Evolutionary conservation across 2,329 filamentous ascomycete genomes (phyloP).

Genomic region (Sporothrix brunneoviolacea): DNA sequence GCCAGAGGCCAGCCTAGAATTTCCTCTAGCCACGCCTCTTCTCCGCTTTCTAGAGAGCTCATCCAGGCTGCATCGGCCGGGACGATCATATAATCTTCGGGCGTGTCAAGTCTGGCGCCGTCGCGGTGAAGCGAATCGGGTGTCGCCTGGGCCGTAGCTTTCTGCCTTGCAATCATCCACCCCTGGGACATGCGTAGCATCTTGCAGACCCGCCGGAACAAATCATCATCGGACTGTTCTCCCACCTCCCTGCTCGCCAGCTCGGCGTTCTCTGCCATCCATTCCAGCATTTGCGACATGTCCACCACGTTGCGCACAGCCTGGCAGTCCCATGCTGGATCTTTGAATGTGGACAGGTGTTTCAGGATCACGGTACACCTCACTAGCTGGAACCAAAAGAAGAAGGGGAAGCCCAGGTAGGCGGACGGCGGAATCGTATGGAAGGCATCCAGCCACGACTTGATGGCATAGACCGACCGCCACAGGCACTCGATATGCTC

Average conservation of each 20-base stretch:
- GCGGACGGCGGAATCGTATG: slow-evolving; percentile 22
- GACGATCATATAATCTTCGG: background rate
- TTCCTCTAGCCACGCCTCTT: background rate
- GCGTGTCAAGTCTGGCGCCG: no score
- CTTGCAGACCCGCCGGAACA: background rate
- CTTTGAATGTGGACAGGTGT: slow-evolving; percentile 29
- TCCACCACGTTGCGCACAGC: slow-evolving; percentile 27
- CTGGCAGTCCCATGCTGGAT: slow-evolving; percentile 33
- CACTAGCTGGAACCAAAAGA: slow-evolving; percentile 32
- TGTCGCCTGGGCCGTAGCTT: background rate
- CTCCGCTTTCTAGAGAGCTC: background rate
- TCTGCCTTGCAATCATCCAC: background rate
- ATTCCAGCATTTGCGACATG: slow-evolving; percentile 26
- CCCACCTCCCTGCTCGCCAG: slow-evolving; percentile 23
- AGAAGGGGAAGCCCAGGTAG: slow-evolving; percentile 27
- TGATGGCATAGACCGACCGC: slow-evolving; percentile 28
- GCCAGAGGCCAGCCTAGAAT: slow-evolving; percentile 5
- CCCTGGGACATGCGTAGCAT: background rate
- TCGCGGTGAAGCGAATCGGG: no score
- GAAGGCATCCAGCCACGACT: slow-evolving; percentile 28
- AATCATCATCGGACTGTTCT: slow-evolving; percentile 32
- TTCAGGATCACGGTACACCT: slow-evolving; percentile 29
- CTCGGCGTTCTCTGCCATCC: slow-evolving; percentile 25
- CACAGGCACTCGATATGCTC: slow-evolving; percentile 29
- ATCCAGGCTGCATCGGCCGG: background rate